Percentiles rank a stretch among this genome's conserved stretches.
phyloP scores from a whole-genome alignment of 2,329 filamentous ascomycete genomes.

The Xylariaceae sp. region DNA sequence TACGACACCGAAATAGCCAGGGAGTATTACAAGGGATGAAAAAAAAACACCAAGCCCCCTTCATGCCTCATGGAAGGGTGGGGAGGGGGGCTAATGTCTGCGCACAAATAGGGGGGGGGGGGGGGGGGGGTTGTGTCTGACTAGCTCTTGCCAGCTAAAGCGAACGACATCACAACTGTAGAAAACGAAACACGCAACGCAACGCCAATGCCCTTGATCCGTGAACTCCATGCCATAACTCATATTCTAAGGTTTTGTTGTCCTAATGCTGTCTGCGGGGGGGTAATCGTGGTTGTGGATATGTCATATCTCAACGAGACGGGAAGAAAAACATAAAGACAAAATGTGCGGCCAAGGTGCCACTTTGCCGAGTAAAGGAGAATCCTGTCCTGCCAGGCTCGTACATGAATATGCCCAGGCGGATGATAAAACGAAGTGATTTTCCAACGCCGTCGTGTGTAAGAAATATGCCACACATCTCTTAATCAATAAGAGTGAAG shows the following conservation, averaged over 20 bases:
- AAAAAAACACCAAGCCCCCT: neutral
- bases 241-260: slow-evolving; percentile 4
- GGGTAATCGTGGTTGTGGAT: neutral
- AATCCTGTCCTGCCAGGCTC: neutral
- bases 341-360: neutral
- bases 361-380: neutral
- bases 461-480: slow-evolving; percentile 7
- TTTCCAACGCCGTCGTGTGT: slow-evolving; percentile 2
- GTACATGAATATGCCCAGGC: neutral
- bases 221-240: slow-evolving; percentile 14
- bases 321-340: neutral
- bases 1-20: neutral
- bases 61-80: neutral
- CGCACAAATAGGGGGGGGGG: slow-evolving; percentile 1
- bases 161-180: slow-evolving; percentile 5
- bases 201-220: slow-evolving; percentile 12
- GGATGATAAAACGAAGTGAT: neutral
- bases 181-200: neutral
- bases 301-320: slow-evolving; percentile 2
- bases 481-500: slow-evolving; percentile 1
- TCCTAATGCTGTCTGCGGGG: neutral
- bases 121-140: slow-evolving; percentile 1
- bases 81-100: neutral
- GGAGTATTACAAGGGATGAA: slow-evolving; percentile 12
- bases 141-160: neutral